phyloP scores from a whole-genome alignment of 768 basidiomycete genomes.

The Tricholoma hemisulphureum region DNA sequence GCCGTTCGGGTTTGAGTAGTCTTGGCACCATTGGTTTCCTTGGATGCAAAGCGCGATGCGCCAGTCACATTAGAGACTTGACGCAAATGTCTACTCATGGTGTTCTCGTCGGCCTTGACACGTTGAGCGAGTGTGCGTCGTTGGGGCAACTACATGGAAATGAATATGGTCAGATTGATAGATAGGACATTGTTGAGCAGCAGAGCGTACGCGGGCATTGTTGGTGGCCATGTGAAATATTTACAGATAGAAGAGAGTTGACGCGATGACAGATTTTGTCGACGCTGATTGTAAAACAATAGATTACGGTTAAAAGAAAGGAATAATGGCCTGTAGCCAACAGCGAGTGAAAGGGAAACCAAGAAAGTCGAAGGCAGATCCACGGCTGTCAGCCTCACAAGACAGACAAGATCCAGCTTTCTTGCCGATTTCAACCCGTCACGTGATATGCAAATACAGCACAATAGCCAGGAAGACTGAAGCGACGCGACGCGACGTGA shows the following conservation, averaged over 20 bases:
- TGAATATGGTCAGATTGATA: constrained; percentile 13
- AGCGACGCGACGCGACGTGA: constrained; percentile 29
- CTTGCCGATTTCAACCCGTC: constrained; percentile 25
- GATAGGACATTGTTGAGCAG: constrained; percentile 7
- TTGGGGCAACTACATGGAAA: constrained; percentile 52
- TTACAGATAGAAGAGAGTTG: constrained; percentile 23
- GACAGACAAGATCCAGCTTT: constrained; percentile 26
- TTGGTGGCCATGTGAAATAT: constrained; percentile 53
- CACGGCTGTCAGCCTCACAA: constrained; percentile 40
- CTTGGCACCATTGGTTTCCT: constrained; percentile 52
- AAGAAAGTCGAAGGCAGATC: constrained; percentile 24
- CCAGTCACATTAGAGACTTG: constrained; percentile 55
- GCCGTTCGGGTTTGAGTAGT: constrained; percentile 63
- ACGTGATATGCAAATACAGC: constrained; percentile 42
- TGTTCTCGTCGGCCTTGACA: constrained; percentile 76
- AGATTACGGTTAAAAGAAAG: constrained; percentile 22
- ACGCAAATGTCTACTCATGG: constrained; percentile 63
- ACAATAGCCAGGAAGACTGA: constrained; percentile 17
- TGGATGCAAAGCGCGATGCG: constrained; percentile 50
- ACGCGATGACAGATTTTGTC: constrained; percentile 15
- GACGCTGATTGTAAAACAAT: constrained; percentile 29
- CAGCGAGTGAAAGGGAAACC: constrained; percentile 22
- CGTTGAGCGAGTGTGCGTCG: constrained; percentile 68
- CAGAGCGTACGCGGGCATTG: constrained; percentile 53
- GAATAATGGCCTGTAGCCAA: constrained; percentile 15